Evolutionary conservation across 1,284 basidiomycete species (phyloP).

Genomic region (Fomitiporia mediterranea): DNA sequence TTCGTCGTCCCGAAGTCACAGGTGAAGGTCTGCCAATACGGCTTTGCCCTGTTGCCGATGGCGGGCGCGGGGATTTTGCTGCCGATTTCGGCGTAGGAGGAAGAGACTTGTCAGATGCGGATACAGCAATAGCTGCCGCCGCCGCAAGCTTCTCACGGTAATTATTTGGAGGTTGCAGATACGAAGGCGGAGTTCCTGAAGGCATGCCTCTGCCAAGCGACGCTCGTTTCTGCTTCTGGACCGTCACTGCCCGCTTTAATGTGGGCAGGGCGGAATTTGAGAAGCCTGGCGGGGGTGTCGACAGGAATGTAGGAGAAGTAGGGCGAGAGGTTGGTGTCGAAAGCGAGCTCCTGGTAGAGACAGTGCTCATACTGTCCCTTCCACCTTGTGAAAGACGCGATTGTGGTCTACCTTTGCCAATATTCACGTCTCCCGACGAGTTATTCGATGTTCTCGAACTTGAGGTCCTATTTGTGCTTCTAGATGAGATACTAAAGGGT

Average conservation of each 20-base stretch:
- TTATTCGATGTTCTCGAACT: constrained; percentile 32
- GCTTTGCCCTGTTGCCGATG: constrained; percentile 19
- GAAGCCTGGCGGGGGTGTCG: constrained; percentile 50
- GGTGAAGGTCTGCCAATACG: constrained; percentile 21
- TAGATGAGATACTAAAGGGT: constrained; percentile 32
- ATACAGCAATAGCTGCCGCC: constrained; percentile 8
- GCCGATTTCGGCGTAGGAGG: constrained; percentile 12
- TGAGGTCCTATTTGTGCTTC: constrained; percentile 19
- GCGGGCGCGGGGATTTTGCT: constrained; percentile 2
- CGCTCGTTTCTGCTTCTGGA: constrained; percentile 48
- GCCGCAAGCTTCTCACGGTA: constrained; percentile 35
- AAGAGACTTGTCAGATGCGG: constrained; percentile 14
- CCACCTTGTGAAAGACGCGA: constrained; percentile 59
- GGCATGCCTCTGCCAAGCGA: constrained; percentile 47
- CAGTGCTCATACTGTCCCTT: constrained; percentile 46
- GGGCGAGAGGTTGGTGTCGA: constrained; percentile 68
- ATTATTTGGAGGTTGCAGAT: constrained; percentile 28
- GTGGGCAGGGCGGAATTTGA: constrained; percentile 40
- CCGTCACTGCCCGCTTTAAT: constrained; percentile 55
- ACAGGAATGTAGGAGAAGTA: constrained; percentile 68
- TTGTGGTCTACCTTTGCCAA: constrained; percentile 46
- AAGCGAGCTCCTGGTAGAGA: constrained; percentile 54
- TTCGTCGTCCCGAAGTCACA: constrained; percentile 17
- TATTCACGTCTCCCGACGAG: constrained; percentile 37
- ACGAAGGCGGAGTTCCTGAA: constrained; percentile 25